Evolutionary conservation across 768 basidiomycete genomes (phyloP).

Genomic region (Obba rivulosa): DNA sequence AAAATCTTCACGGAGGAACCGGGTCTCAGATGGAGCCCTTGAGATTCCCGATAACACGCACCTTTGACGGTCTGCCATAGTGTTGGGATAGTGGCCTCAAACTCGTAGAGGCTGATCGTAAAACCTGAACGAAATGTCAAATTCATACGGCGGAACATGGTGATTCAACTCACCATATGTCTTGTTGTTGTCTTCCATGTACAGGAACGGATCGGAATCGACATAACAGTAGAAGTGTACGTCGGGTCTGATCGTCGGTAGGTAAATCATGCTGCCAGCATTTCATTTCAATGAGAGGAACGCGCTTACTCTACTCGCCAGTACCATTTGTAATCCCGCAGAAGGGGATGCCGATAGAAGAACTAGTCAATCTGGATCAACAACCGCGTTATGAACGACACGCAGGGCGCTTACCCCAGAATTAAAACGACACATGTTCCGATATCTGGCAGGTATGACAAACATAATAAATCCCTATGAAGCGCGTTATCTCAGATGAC

Average conservation of each 20-base stretch:
- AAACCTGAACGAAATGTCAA: constrained; percentile 36
- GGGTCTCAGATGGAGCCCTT: constrained; percentile 19
- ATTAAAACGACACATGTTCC: constrained; percentile 76
- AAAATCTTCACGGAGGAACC: constrained; percentile 40
- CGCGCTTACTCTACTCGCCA: constrained; percentile 65
- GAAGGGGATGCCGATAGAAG: constrained; percentile 67
- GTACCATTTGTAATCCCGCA: constrained; percentile 68
- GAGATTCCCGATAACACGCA: constrained; percentile 11
- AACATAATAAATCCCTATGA: background rate
- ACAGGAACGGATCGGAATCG: constrained; percentile 58
- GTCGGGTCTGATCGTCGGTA: constrained; percentile 39
- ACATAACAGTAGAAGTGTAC: constrained; percentile 73
- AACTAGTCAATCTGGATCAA: constrained; percentile 6
- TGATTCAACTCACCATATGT: constrained; percentile 51
- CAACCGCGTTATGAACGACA: background rate
- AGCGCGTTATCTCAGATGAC: background rate
- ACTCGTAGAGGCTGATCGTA: constrained; percentile 62
- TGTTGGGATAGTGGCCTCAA: constrained; percentile 55
- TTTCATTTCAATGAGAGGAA: constrained; percentile 17
- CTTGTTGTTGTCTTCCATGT: constrained; percentile 66
- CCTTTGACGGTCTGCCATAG: constrained; percentile 58
- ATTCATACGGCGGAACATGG: background rate
- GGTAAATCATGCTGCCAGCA: background rate
- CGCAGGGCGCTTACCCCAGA: constrained; percentile 43
- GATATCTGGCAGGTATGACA: constrained; percentile 33